Evolutionary conservation across 495 filamentous ascomycete genomes (phyloP).

Genomic region (Aspergillus ostianus): DNA sequence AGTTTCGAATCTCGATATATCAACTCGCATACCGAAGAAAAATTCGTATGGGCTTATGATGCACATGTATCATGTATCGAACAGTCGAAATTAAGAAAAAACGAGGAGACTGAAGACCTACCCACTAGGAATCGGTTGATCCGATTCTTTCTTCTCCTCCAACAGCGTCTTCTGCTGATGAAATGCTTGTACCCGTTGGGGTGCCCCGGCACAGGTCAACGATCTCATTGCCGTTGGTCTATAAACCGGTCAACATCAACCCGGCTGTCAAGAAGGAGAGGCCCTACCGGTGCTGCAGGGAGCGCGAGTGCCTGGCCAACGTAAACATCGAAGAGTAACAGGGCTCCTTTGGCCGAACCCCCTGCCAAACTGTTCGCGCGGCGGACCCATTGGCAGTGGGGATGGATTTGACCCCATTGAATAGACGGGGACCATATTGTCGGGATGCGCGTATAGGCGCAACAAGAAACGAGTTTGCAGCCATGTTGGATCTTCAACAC

Average conservation of each 20-base stretch:
- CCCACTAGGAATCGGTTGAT: background rate
- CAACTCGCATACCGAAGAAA: background rate
- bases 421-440: constrained; percentile 6
- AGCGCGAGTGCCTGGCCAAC: constrained; percentile 6
- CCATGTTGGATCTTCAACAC: constrained; percentile 13
- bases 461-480: constrained; percentile 5
- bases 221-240: background rate
- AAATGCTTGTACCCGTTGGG: background rate
- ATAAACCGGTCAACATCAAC: background rate
- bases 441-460: constrained; percentile 11
- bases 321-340: constrained; percentile 12
- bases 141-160: background rate
- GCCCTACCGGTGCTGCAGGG: constrained; percentile 7
- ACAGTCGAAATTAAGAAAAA: background rate
- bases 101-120: background rate
- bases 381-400: background rate
- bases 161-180: background rate
- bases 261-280: background rate
- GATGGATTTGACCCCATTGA: background rate
- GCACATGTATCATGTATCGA: background rate
- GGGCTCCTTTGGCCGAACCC: background rate
- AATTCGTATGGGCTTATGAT: background rate
- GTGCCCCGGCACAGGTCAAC: background rate
- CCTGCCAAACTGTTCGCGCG: constrained; percentile 9
- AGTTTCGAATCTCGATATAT: background rate